Evolutionary conservation across 352 stramenopile genomes (phyloP), one percentile per base, ranked within the genome.

Genomic region (Phytophthora chlamydospora): DNA sequence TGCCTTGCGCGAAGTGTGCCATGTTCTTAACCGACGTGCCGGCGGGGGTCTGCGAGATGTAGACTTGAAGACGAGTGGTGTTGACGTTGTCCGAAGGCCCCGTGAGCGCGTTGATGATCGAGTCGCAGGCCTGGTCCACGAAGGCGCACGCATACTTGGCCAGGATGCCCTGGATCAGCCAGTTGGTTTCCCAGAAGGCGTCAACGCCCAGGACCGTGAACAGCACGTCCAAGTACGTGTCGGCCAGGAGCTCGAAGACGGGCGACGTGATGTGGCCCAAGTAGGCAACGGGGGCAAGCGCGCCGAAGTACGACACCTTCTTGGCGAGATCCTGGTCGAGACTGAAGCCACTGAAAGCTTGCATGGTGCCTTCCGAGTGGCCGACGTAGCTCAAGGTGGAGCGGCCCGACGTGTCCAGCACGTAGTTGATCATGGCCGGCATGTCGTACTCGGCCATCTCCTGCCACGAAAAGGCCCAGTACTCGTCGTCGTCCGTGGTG

Each of bases 21-120:
- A 89, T 66, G 62, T 85, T 89, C 65, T 85, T 89, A 46, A 86
- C 76, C 1, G 76, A 87, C 12, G 79, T 89, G 3, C 76, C 72
- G 6, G 76, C 76, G 1, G 79, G 79, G 2, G 79, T 89, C 54
- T 86, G 76, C n/a, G 74, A 73, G 29, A 89, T 67, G 48, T 89
- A 89, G n/a, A 89, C 79, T 39, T 86, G 79, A 36, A 89, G 62
- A 3, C 79, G 68, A 11, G 72, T 80, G 8, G 61, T 68, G 64
- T 89, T 89, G 16, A 87, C 62, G 32, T 83, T 83, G 54, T 83
- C 58, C 9, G 78, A 83, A 16, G 66, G 68, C 19, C 78, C 78
- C 14, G 71, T 80, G 43, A 88, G 55, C 16, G 65, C 68, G 46
- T 88, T 83, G 64, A 88, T 83, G 57, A 85, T 75, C 21, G 59